A percentile compares a stretch with the other conserved stretches of the same genome.
Conservation (phyloP, 257 asterid genomes). For the Ocimum tenuiflorum region DNA sequence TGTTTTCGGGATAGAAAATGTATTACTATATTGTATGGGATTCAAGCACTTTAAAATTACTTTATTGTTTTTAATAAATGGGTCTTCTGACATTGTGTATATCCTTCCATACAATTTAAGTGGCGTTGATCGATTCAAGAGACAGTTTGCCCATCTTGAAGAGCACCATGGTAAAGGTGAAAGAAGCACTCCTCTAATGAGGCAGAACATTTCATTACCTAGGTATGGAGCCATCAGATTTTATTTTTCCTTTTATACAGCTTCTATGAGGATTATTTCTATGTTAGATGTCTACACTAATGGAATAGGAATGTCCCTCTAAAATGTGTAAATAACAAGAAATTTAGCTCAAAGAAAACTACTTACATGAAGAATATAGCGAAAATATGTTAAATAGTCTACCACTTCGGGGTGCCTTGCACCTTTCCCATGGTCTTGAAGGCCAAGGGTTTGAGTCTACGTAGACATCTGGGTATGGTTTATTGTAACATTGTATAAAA, state of each 20-base stretch:
- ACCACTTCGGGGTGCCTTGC: too few relatives aligned
- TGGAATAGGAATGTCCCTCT: background rate
- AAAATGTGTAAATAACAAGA: background rate
- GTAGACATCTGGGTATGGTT: too few relatives aligned
- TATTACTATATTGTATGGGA: background rate
- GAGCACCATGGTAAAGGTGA: constrained; percentile 83
- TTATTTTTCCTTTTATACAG: background rate
- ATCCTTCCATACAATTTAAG: constrained; percentile 32
- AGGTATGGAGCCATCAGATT: constrained; percentile 41
- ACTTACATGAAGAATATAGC: background rate
- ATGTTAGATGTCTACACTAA: background rate
- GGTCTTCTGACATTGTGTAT: constrained; percentile 5
- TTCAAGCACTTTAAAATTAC: background rate
- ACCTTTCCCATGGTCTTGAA: too few relatives aligned
- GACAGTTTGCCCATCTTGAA: constrained; percentile 95
- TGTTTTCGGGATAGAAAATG: background rate
- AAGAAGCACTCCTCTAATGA: constrained; percentile 58
- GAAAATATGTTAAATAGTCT: background rate
- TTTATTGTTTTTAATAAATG: background rate
- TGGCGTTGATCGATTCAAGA: constrained; percentile 93
- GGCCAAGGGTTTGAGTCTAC: too few relatives aligned
- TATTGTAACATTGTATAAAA: too few relatives aligned
- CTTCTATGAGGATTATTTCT: background rate
- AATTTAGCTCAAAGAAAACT: too few relatives aligned
- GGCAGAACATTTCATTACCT: constrained; percentile 89